A percentile compares a stretch with the other conserved stretches of the same genome.
Conservation (phyloP, 768 basidiomycete genomes). For the Russula brevipes region DNA sequence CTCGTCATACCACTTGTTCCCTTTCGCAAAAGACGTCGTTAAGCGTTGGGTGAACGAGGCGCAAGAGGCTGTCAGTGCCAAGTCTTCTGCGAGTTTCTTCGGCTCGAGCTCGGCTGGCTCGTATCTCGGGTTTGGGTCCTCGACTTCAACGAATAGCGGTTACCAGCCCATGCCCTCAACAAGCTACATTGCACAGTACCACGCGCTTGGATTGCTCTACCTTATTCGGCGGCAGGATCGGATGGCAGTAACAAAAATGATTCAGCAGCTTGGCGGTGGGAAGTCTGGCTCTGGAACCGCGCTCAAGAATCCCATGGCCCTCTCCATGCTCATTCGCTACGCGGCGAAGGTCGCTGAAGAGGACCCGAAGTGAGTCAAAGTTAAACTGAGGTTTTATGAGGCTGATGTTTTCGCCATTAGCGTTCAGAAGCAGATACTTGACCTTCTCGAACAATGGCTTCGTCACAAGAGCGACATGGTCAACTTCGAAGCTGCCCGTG, state of each 20-base stretch:
- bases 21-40: slow-evolving; percentile 89
- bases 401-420: slow-evolving; percentile 38
- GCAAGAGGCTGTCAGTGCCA: slow-evolving; percentile 92
- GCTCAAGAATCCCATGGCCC: slow-evolving; percentile 92
- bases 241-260: slow-evolving; percentile 99
- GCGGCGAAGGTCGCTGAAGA: slow-evolving; percentile 99
- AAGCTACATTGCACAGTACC: slow-evolving; percentile 95
- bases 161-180: slow-evolving; percentile 81
- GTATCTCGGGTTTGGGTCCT: slow-evolving; percentile 67
- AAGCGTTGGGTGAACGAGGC: slow-evolving; percentile 99
- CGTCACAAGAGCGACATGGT: slow-evolving; percentile 99
- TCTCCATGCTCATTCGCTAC: slow-evolving; percentile 98
- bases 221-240: slow-evolving; percentile 95
- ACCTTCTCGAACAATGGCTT: slow-evolving; percentile 90
- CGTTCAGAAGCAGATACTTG: slow-evolving; percentile 87
- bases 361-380: slow-evolving; percentile 83
- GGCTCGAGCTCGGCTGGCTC: slow-evolving; percentile 41
- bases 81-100: slow-evolving; percentile 69
- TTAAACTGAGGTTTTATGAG: background rate
- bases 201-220: slow-evolving; percentile 89
- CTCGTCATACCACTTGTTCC: slow-evolving; percentile 95
- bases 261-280: slow-evolving; percentile 91
- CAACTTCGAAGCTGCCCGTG: slow-evolving; percentile 96
- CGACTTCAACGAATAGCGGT: slow-evolving; percentile 45
- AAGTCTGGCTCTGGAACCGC: slow-evolving; percentile 79